Evolutionary conservation across 78 protist species (phyloP), one percentile per base, ranked within the genome.

Genomic region (Parvularia atlantis): DNA sequence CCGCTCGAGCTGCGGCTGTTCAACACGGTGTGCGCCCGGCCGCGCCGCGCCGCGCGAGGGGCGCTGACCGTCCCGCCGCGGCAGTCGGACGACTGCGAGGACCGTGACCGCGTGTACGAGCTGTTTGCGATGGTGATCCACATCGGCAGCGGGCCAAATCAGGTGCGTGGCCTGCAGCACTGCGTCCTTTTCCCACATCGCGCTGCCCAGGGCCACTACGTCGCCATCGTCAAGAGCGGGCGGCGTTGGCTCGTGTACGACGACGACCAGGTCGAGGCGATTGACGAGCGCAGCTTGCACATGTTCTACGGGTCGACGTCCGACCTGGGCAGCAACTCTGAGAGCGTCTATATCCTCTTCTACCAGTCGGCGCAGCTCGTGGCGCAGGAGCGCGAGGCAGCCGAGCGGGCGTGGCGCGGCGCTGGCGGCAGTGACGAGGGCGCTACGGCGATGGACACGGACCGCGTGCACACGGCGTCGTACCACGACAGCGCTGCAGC

Each of bases 171-270:
- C n/a, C n/a, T n/a, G n/a, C n/a, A n/a, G n/a, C n/a, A n/a, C n/a
- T n/a, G n/a, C n/a, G n/a, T n/a, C n/a, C n/a, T n/a, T n/a, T n/a
- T n/a, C n/a, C n/a, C n/a, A n/a, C n/a, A n/a, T n/a, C n/a, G n/a
- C n/a, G n/a, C n/a, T n/a, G n/a, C n/a, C n/a, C n/a, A n/a, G 62
- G 96, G 96, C 36, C 96, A 92, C 73, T 92, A 89, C 76, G 36
- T 77, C 16, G 39, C 80, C 59, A 35, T 87, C 22, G 75, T 87
- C 19, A 69, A 80, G 43, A 37, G 73, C 26, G 48, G 79, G 66
- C 81, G 68, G 10, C 46, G 69, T 28, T 90, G 95, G 95, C 36
- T 90, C 44, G 20, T 72, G 37, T 90, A 86, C 54, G 95, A 90
- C 71, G 95, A 90, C 58, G 88, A 81, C 28, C 58, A 60, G 37